A percentile compares a stretch with the other conserved stretches of the same genome.
Evolutionary conservation across 352 stramenopile species (phyloP).

Genomic region (Phytopythium aichiense): DNA sequence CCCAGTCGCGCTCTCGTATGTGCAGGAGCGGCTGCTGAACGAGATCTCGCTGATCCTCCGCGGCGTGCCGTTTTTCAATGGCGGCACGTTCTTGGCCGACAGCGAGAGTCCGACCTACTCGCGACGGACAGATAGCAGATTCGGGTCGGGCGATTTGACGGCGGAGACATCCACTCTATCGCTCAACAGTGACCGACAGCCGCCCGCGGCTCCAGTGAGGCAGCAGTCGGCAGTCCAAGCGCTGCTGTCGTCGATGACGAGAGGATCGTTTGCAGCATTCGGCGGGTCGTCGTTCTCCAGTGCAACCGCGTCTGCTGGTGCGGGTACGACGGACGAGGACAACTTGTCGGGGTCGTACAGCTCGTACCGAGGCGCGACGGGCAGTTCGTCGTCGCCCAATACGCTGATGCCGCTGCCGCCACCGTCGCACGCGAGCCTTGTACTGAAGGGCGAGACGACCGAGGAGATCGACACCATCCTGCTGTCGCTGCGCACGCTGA

Average conservation of each 20-base stretch:
- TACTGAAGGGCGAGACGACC: constrained; percentile 75
- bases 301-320: not conserved
- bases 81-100: constrained; percentile 4
- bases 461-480: constrained; percentile 81
- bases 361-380: not conserved
- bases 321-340: constrained; percentile 26
- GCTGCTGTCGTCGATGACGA: constrained; percentile 72
- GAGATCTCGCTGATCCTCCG: constrained; percentile 95
- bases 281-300: constrained; percentile 12
- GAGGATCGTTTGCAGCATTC: constrained; percentile 34
- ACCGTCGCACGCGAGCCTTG: constrained; percentile 16
- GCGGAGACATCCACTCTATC: constrained; percentile 17
- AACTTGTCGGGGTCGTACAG: constrained; percentile 9
- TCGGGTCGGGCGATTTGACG: constrained; percentile 12
- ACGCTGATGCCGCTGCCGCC: constrained; percentile 6
- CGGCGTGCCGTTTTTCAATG: constrained; percentile 66
- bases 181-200: constrained; percentile 17
- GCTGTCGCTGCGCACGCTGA: constrained; percentile 92
- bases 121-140: not conserved
- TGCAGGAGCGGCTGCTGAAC: constrained; percentile 95
- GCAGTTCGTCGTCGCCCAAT: not conserved
- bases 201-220: constrained; percentile 23
- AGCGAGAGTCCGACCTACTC: not conserved
- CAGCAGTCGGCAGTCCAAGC: constrained; percentile 56
- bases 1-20: constrained; percentile 82